Conservation (phyloP, 2,329 filamentous ascomycete genomes). For the Myriosclerotinia duriaeana region DNA sequence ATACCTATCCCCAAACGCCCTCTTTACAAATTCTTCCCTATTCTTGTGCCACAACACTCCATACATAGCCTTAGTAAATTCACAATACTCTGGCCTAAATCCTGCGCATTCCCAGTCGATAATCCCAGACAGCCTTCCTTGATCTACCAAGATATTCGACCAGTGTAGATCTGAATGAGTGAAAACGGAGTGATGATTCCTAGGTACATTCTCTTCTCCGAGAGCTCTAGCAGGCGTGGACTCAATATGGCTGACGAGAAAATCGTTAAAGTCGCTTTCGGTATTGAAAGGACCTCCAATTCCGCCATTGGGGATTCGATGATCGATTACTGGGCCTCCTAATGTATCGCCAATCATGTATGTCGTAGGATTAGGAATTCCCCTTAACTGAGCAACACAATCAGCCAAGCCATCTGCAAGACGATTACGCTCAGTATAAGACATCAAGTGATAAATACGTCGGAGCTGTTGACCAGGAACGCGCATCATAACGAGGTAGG, state of each 20-base stretch:
- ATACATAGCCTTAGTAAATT: background rate
- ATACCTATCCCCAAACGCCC: too few species aligned
- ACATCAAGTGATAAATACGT: background rate
- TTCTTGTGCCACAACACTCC: too few species aligned
- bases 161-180: background rate
- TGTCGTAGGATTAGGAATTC: background rate
- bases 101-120: conserved; percentile 2
- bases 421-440: background rate
- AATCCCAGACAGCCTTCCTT: background rate
- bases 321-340: background rate
- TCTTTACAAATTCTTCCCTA: too few species aligned
- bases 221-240: background rate
- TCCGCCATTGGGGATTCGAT: background rate
- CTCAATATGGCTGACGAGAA: background rate
- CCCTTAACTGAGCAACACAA: background rate
- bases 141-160: background rate
- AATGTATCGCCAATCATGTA: background rate
- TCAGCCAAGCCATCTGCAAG: background rate
- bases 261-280: background rate
- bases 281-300: background rate
- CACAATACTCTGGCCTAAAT: background rate
- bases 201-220: background rate
- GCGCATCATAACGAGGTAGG: background rate
- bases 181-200: background rate
- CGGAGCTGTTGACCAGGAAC: background rate